phyloP scores from a whole-genome alignment of 768 basidiomycete species.

The Termitomyces sp. region DNA sequence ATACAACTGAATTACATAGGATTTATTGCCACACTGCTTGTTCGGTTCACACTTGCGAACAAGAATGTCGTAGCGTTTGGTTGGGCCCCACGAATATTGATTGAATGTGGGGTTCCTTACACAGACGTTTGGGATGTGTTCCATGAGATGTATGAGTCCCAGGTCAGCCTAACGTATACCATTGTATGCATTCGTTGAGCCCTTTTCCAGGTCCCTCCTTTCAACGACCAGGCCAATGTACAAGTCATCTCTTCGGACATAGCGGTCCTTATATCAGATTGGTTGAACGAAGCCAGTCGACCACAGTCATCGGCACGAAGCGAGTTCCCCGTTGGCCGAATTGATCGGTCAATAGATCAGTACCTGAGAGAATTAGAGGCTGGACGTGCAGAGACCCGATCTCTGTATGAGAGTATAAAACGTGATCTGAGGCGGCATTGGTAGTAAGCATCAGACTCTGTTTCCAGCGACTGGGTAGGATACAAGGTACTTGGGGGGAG shows the following conservation, averaged over 20 bases:
- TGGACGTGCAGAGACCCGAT: conserved; percentile 57
- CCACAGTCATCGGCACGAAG: conserved; percentile 62
- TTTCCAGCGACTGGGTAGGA: not conserved
- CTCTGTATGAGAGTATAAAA: conserved; percentile 66
- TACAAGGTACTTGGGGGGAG: not conserved
- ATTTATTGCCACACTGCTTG: conserved; percentile 69
- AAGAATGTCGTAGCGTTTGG: conserved; percentile 60
- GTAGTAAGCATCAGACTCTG: conserved; percentile 32
- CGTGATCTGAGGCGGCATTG: conserved; percentile 70
- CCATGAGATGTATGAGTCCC: conserved; percentile 85
- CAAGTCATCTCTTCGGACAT: conserved; percentile 81
- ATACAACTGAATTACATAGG: conserved; percentile 39
- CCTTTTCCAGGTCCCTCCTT: conserved; percentile 65
- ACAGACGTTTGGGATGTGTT: conserved; percentile 83
- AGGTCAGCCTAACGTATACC: conserved; percentile 46
- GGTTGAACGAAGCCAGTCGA: conserved; percentile 74
- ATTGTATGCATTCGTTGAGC: conserved; percentile 2
- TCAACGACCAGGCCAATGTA: conserved; percentile 76
- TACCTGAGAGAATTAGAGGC: conserved; percentile 71
- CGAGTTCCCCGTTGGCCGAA: conserved; percentile 76
- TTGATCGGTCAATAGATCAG: conserved; percentile 70
- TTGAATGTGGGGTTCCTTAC: conserved; percentile 79
- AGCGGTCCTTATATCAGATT: conserved; percentile 74
- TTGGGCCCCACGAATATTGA: conserved; percentile 79
- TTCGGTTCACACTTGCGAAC: conserved; percentile 67